phyloP scores from a whole-genome alignment of 306 rosid genomes.

The Psophocarpus tetragonolobus region DNA sequence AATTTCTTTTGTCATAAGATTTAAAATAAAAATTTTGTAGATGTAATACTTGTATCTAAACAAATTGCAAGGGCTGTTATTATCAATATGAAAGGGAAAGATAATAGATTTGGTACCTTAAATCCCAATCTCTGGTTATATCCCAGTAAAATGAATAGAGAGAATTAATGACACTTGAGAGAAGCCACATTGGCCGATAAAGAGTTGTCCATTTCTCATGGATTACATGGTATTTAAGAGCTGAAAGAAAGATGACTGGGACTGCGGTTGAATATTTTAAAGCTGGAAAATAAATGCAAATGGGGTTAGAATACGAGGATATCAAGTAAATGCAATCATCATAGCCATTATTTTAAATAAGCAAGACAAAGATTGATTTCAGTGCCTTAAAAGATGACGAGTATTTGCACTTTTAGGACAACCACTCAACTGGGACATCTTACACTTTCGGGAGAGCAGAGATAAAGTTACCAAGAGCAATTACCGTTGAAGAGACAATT shows the following conservation, averaged over 20 bases:
- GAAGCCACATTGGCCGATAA: slow-evolving; percentile 95
- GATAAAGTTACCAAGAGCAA: slow-evolving; percentile 27
- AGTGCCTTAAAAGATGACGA: background rate
- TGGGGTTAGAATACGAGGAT: slow-evolving; percentile 39
- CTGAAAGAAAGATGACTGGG: slow-evolving; percentile 95
- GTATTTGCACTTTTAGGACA: background rate
- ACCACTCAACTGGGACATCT: slow-evolving; percentile 17
- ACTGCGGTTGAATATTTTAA: slow-evolving; percentile 91
- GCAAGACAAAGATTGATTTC: background rate
- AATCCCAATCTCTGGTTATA: slow-evolving; percentile 96
- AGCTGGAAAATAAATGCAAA: slow-evolving; percentile 65
- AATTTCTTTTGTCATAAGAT: background rate
- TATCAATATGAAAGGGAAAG: slow-evolving; percentile 24
- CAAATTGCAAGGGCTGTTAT: background rate
- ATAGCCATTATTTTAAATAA: background rate
- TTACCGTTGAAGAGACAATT: slow-evolving; percentile 84
- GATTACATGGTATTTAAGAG: slow-evolving; percentile 87
- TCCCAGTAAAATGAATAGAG: slow-evolving; percentile 99
- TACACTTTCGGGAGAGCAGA: slow-evolving; percentile 8
- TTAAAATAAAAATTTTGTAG: background rate
- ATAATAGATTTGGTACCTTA: slow-evolving; percentile 59
- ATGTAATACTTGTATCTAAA: background rate
- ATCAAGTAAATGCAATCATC: background rate
- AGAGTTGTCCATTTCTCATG: slow-evolving; percentile 79
- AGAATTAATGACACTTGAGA: slow-evolving; percentile 86